phyloP scores from a whole-genome alignment of 192 early-diverging fungal species.

The Borealophlyctis nickersoniae region DNA sequence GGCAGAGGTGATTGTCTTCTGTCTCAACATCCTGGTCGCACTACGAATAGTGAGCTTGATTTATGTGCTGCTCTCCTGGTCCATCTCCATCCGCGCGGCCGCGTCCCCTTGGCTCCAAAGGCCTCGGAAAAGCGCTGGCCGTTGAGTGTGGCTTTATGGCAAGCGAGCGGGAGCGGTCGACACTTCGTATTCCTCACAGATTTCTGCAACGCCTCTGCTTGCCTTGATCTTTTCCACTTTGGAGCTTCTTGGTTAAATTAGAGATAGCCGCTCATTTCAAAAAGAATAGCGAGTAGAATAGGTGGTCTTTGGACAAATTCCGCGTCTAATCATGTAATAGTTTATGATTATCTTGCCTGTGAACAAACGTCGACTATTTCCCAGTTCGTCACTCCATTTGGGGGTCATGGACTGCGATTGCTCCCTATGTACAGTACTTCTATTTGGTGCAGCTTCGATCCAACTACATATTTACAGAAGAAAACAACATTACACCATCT shows the following conservation, averaged over 20 bases:
- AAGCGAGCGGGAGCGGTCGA: neutral
- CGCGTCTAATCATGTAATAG: too few species aligned
- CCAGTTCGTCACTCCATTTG: too few species aligned
- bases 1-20: neutral
- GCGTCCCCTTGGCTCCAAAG: conserved; percentile 15
- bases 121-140: conserved; percentile 29
- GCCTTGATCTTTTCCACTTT: neutral
- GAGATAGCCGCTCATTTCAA: neutral
- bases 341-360: too few species aligned
- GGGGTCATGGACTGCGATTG: too few species aligned
- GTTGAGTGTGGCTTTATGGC: conserved; percentile 10
- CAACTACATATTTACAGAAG: too few species aligned
- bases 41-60: neutral
- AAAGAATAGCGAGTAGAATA: neutral
- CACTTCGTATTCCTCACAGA: too few species aligned
- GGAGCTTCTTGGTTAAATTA: neutral
- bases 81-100: neutral
- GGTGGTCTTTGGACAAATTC: too few species aligned
- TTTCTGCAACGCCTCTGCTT: neutral
- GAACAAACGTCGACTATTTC: too few species aligned
- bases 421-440: too few species aligned
- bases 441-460: too few species aligned
- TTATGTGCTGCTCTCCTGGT: neutral
- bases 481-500: too few species aligned
- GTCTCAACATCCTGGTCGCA: neutral